Base-by-base conservation (phyloP, 768 basidiomycete species). In the Rhodotorula kratochvilovae region DNA sequence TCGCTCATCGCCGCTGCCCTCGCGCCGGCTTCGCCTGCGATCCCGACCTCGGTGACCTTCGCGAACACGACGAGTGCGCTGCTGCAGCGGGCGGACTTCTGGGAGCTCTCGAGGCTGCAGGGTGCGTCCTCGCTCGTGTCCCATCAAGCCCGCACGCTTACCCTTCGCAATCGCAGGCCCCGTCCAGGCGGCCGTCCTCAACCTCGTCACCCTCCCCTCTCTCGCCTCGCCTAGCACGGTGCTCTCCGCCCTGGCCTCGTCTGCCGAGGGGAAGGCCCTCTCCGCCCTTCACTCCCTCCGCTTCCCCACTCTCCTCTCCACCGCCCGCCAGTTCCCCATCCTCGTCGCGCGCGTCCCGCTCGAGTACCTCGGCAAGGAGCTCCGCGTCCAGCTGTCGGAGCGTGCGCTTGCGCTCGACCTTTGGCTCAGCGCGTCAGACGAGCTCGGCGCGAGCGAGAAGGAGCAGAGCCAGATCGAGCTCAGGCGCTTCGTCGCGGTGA, bases 41-140 rank as follows among this genome's bases (percentile, higher is more conserved):
- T 0, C 13, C 12, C 7, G 11, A 31, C 23, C 23, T 23, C 48
- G 25, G 5, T 48, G 16, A 33, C 51, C 3, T 23, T n/a, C 21
- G 45, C 39, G 19, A 36, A 36, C 36, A 39, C 39, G 5, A 45
- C 16, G 1, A n/a, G 62, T 27, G 54, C 43, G 36, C 59, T 68
- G 0, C 43, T 71, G 16, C 61, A 53, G 0, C 66, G 73, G 29
- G 66, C 69, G 12, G 73, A 74, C 25, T 68, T 74, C 59, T 74
- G 69, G 66, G 73, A 74, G 36, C 31, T 65, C 0, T 23, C 58
- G 19, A 27, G 55, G 11, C n/a, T 70, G 1, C 73, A 68, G 25
- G 43, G 72, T 73, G 15, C 15, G 57, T 48, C 29, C 5, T 50
- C 29, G 6, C 7, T 12, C 29, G n/a, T 8, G 0, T 39, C 35